phyloP scores from a whole-genome alignment of 306 rosid genomes.

The Vigna radiata region DNA sequence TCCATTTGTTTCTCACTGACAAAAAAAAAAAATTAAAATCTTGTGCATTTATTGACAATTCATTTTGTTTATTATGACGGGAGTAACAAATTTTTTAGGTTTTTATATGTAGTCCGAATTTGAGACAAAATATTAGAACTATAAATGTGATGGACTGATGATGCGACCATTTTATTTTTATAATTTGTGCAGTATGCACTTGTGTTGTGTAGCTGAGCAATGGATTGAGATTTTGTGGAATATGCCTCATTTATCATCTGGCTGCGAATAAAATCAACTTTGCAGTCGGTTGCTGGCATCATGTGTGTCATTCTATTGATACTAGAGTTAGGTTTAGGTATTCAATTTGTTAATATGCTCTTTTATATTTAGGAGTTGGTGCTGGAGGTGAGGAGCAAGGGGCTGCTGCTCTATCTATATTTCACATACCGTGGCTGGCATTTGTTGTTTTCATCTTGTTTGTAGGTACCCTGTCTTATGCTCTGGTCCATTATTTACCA shows the following conservation, averaged over 20 bases:
- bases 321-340: conserved; percentile 11
- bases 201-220: conserved; percentile 12
- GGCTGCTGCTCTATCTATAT: conserved; percentile 73
- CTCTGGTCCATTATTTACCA: conserved; percentile 2
- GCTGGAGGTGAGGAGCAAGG: conserved; percentile 98
- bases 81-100: background rate
- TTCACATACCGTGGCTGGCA: conserved; percentile 90
- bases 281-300: conserved; percentile 3
- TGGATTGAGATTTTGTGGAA: conserved; percentile 10
- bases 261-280: conserved; percentile 21
- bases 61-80: conserved; percentile 1
- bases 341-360: conserved; percentile 23
- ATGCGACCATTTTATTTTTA: conserved; percentile 17
- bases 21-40: background rate
- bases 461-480: conserved; percentile 87
- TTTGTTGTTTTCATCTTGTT: conserved; percentile 83
- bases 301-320: conserved; percentile 17
- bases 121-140: background rate
- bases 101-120: conserved; percentile 15
- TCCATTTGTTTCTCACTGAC: background rate
- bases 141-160: background rate
- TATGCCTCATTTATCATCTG: conserved; percentile 21
- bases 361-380: conserved; percentile 81
- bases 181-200: background rate
- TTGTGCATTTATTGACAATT: conserved; percentile 25